Percentiles rank a stretch among this genome's conserved stretches.
phyloP scores from a whole-genome alignment of 192 early-diverging fungal genomes.

The Umbelopsis ramanniana region DNA sequence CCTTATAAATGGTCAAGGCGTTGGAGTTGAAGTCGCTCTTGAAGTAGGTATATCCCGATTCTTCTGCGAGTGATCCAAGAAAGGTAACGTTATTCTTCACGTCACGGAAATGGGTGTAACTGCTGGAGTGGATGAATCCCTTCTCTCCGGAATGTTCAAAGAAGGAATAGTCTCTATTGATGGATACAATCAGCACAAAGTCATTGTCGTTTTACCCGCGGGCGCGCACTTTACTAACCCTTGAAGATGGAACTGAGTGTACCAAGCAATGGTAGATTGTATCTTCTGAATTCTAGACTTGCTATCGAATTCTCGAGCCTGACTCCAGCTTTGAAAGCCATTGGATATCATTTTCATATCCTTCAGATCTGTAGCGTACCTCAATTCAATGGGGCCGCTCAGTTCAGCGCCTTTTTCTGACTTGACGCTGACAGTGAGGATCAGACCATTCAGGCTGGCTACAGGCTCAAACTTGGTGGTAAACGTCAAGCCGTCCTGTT shows the following conservation, averaged over 20 bases:
- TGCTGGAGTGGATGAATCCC: conserved; percentile 51
- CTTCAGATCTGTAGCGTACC: conserved; percentile 24
- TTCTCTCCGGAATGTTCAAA: conserved; percentile 47
- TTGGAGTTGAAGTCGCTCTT: conserved; percentile 43
- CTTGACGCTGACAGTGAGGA: conserved; percentile 26
- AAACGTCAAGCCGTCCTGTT: conserved; percentile 5
- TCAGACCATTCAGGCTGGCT: conserved; percentile 7
- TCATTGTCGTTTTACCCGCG: neutral
- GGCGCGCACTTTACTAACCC: conserved; percentile 33
- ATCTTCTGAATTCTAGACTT: conserved; percentile 45
- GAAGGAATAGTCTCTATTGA: conserved; percentile 40
- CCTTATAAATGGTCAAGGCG: conserved; percentile 46
- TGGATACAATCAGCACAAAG: neutral
- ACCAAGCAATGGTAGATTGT: conserved; percentile 36
- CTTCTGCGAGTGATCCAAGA: conserved; percentile 51
- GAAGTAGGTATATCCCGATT: conserved; percentile 54
- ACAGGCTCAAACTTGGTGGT: conserved; percentile 14
- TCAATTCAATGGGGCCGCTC: conserved; percentile 25
- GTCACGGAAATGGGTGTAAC: conserved; percentile 51
- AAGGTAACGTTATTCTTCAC: conserved; percentile 33
- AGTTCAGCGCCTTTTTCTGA: conserved; percentile 24
- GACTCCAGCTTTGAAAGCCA: conserved; percentile 58
- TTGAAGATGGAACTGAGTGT: conserved; percentile 40
- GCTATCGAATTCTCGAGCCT: conserved; percentile 35
- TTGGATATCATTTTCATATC: conserved; percentile 47